phyloP scores from a whole-genome alignment of 495 filamentous ascomycete species.

The Pyrenopolyporus hunteri region DNA sequence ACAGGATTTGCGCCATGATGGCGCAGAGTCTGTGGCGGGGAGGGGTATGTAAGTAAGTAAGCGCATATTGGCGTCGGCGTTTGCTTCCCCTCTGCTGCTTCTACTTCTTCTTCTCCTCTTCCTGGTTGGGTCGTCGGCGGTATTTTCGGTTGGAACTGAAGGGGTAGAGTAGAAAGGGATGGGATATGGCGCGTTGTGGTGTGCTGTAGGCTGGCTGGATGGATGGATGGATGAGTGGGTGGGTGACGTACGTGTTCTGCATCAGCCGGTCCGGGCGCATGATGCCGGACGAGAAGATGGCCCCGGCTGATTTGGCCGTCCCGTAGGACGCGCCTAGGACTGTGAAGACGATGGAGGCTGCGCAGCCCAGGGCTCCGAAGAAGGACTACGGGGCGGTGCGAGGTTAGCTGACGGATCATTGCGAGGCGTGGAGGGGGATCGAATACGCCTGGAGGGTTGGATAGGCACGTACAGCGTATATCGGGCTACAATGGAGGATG shows the following conservation, averaged over 20 bases:
- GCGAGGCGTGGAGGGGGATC: neutral
- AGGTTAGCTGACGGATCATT: conserved; percentile 9
- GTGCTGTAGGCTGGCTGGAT: too few relatives aligned
- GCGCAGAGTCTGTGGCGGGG: conserved; percentile 64
- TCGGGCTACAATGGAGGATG: conserved; percentile 41
- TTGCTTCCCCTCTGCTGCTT: conserved; percentile 14
- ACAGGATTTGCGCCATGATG: conserved; percentile 84
- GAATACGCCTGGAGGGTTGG: neutral
- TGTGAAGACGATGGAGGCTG: conserved; percentile 69
- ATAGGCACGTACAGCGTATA: conserved; percentile 49
- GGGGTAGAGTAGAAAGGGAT: conserved; percentile 21
- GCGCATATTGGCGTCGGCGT: conserved; percentile 38
- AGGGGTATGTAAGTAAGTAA: too few relatives aligned
- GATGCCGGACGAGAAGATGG: conserved; percentile 70
- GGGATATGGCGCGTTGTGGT: too few relatives aligned
- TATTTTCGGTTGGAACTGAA: neutral
- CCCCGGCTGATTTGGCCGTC: conserved; percentile 81
- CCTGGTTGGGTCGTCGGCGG: neutral
- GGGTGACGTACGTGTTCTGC: conserved; percentile 60
- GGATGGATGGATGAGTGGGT: neutral
- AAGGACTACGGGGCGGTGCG: conserved; percentile 44
- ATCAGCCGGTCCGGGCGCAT: conserved; percentile 79
- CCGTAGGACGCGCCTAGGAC: conserved; percentile 90
- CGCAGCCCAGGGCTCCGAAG: conserved; percentile 57
- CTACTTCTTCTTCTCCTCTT: neutral